Evolutionary conservation across 2,329 filamentous ascomycete genomes (phyloP).

Genomic region (Fusarium sp.): DNA sequence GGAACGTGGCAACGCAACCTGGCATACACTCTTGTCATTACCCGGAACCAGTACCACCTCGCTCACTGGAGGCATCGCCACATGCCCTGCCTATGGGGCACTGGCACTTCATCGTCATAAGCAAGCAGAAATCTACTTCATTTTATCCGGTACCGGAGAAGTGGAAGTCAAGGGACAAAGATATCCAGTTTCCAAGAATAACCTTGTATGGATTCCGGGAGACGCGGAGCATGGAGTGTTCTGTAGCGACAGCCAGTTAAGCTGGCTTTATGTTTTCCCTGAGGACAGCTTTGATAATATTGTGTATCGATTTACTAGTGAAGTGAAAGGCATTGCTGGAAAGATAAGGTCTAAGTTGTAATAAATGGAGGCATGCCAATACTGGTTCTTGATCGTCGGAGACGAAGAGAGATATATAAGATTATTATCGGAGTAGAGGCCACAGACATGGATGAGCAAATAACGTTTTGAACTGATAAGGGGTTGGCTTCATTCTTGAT

Average conservation of each 20-base stretch:
- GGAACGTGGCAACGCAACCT: conserved; percentile 36
- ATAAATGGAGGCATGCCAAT: too few relatives aligned
- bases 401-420: too few relatives aligned
- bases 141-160: conserved; percentile 40
- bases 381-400: too few relatives aligned
- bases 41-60: conserved; percentile 29
- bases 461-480: too few relatives aligned
- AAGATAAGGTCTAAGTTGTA: conserved; percentile 23
- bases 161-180: conserved; percentile 40
- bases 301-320: conserved; percentile 42
- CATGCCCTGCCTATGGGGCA: conserved; percentile 39
- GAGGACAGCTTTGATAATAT: conserved; percentile 45
- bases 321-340: conserved; percentile 4
- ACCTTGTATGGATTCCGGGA: conserved; percentile 43
- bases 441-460: too few relatives aligned
- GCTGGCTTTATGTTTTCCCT: conserved; percentile 45
- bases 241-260: conserved; percentile 30
- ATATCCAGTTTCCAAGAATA: conserved; percentile 30
- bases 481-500: too few relatives aligned
- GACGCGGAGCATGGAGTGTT: conserved; percentile 47
- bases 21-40: conserved; percentile 42
- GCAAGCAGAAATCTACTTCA: conserved; percentile 48
- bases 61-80: conserved; percentile 39
- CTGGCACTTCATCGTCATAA: conserved; percentile 46
- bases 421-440: too few relatives aligned